These are phyloP conservation scores for Boletus semigastroideus DNA, from an alignment of 1,284 basidiomycete species.

Conservation along the genomic window DNA sequence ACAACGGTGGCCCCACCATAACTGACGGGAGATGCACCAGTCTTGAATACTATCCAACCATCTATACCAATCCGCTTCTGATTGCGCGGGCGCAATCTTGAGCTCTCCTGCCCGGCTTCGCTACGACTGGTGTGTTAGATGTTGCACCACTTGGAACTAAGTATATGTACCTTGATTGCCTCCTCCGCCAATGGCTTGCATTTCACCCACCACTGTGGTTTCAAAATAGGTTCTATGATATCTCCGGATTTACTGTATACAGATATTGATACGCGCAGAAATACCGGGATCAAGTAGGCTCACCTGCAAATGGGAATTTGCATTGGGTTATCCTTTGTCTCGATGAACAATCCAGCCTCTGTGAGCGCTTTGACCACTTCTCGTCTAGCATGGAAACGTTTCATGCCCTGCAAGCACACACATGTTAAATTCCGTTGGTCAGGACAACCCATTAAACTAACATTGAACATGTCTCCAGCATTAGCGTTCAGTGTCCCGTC, in stretches of 20 bases:
- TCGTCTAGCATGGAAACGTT: slow-evolving; percentile 92
- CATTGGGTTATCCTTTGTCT: slow-evolving; percentile 92
- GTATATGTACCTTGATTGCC: slow-evolving; percentile 68
- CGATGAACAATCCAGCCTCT: slow-evolving; percentile 84
- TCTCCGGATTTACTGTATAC: slow-evolving; percentile 87
- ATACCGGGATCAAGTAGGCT: slow-evolving; percentile 21
- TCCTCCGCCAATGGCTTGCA: slow-evolving; percentile 92
- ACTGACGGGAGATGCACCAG: slow-evolving; percentile 98
- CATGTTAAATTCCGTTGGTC: neutral
- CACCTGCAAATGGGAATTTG: slow-evolving; percentile 88
- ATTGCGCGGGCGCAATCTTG: slow-evolving; percentile 79
- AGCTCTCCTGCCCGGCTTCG: slow-evolving; percentile 87
- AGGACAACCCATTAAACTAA: slow-evolving; percentile 35
- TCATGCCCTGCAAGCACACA: slow-evolving; percentile 69
- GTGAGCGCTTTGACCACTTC: slow-evolving; percentile 86
- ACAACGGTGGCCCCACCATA: slow-evolving; percentile 99
- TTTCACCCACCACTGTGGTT: slow-evolving; percentile 99
- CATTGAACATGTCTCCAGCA: slow-evolving; percentile 79
- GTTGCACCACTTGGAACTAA: neutral
- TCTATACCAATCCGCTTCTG: slow-evolving; percentile 93
- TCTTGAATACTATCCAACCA: slow-evolving; percentile 98
- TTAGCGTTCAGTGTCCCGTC: slow-evolving; percentile 96
- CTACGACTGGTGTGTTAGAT: slow-evolving; percentile 38
- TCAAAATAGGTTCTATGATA: slow-evolving; percentile 93
- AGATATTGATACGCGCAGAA: neutral